Conservation (phyloP, 1,284 basidiomycete genomes). For the Irpex sp. region DNA sequence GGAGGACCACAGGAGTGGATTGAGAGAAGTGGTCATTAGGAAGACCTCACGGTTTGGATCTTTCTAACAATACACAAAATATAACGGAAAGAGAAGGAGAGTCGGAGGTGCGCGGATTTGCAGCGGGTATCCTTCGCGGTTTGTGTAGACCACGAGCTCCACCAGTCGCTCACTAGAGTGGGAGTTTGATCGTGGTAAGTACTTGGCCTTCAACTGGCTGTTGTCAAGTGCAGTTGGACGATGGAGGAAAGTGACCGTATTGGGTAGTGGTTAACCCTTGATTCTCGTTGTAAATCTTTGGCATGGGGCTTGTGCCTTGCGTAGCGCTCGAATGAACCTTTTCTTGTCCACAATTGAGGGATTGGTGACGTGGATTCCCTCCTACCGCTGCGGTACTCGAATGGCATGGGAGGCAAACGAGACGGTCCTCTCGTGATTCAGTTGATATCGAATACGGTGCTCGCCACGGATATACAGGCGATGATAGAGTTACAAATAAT, state of each 20-base stretch:
- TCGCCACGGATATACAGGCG: neutral
- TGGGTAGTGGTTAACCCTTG: too few relatives aligned
- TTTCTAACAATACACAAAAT: neutral
- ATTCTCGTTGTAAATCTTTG: neutral
- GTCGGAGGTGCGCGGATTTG: neutral
- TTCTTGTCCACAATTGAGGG: neutral
- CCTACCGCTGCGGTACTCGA: neutral
- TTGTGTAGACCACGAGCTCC: neutral
- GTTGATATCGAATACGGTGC: neutral
- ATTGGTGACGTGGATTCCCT: neutral
- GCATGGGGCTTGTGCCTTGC: neutral
- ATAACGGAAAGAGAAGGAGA: neutral
- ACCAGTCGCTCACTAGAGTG: neutral
- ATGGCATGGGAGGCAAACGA: neutral
- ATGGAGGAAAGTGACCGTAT: neutral
- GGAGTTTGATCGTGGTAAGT: neutral
- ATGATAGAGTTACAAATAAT: constrained; percentile 4
- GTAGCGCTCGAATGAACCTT: neutral
- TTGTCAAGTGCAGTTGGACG: neutral
- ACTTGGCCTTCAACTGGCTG: neutral
- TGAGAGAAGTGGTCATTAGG: neutral
- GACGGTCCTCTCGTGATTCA: neutral
- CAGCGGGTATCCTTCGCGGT: neutral
- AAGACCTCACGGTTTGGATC: neutral
- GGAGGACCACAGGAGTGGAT: neutral